Evolutionary conservation across 2,329 filamentous ascomycete species (phyloP), one percentile per base, ranked within the genome.

Genomic region (Neopestalotiopsis clavispora): DNA sequence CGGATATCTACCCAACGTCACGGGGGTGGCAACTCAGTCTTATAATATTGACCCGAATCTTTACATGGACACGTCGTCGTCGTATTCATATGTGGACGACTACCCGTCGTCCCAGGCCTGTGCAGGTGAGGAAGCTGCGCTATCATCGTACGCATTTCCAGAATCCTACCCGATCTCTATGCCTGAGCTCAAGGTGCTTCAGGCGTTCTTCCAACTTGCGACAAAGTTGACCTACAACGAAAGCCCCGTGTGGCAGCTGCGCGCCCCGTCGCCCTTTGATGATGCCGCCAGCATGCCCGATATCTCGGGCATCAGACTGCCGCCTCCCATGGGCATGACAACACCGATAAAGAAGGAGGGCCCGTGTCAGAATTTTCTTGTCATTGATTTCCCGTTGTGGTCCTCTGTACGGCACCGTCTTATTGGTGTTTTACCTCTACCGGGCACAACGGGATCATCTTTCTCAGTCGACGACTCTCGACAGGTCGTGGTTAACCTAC

Each of bases 321-420:
- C 80, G 10, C 34, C 34, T 38, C 34, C 34, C 2, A 10, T 38
- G 34, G 34, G 10, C 6, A 7, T 38, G 40, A 88, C 88, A 13
- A 89, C 86, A 0, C 67, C 78, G 10, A 80, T 82, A 0, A 88
- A 90, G 73, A 73, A 82, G 9, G 71, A 80, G 2, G 77, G 87
- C 14, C 84, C 86, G 6, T 38, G 6, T 38, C 10, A 28, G 1
- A 88, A 90, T 70, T 88, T 90, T 71, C 87, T 88, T 1, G 69
- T 89, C 13, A 75, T 90, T 12, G 88, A 90, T 74, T 77, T 89
- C 34, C 76, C 90, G 1, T 88, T 87, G 0, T 90, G 87, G 88
- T 86, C 88, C 1, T 78, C 74, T 20, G 84, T 85, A 45, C 81
- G 87, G 7, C 84, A 88, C 70, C 84, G 84, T 68, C 76, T 87